Evolutionary conservation across 2,329 filamentous ascomycete species (phyloP), one percentile per base, ranked within the genome.

Genomic region (Myriosclerotinia curreyana): DNA sequence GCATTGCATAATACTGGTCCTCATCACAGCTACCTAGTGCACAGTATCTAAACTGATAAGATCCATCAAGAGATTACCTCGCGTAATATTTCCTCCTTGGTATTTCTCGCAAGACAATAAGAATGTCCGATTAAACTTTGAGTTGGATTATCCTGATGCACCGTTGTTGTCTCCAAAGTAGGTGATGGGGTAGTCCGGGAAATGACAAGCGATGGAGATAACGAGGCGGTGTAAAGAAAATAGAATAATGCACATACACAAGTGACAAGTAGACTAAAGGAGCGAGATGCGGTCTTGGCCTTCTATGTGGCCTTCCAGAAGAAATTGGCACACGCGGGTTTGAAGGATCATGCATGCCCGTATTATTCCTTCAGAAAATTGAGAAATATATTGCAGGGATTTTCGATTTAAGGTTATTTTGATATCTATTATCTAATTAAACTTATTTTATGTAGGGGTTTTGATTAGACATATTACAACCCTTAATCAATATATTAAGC

Each of bases 241-340:
- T 17, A 8, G 5, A 14, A 34, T 48, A 14, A 34, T 48, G 20
- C n/a, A 60, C 44, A 60, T n/a, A n/a, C n/a, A n/a, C n/a, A n/a
- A n/a, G n/a, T n/a, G n/a, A n/a, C n/a, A n/a, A n/a, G n/a, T n/a
- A n/a, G n/a, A n/a, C n/a, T n/a, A n/a, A n/a, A n/a, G n/a, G n/a
- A n/a, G n/a, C n/a, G n/a, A 55, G 11, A 55, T 62, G 60, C 40
- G 38, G n/a, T 28, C 60, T 62, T 62, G 38, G n/a, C 40, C 60
- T 62, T 62, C 40, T 25, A 55, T 55, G 50, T 38, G n/a, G n/a
- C 60, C 50, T 62, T 55, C 60, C 40, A 44, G 60, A 54, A 56
- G 38, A 56, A 34, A 34, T 56, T 34, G n/a, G 34, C 40, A 14
- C n/a, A 22, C n/a, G 2, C 2, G 28, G 6, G 28, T 31, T 31